Conservation (phyloP, 352 stramenopile genomes). For the Phytophthora pini region DNA sequence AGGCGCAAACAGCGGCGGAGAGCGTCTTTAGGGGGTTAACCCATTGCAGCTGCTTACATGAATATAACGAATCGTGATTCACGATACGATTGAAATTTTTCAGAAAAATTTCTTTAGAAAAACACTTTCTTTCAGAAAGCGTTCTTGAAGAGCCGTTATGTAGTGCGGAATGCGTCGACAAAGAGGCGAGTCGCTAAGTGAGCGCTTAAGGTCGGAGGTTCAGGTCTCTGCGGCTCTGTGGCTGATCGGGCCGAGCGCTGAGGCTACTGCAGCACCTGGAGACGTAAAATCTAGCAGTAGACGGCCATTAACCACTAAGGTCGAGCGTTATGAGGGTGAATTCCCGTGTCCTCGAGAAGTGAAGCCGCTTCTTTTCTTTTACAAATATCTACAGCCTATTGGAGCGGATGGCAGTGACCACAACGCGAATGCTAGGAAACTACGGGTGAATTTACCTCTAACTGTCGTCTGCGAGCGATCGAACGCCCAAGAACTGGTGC, state of each 20-base stretch:
- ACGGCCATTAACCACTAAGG: background rate
- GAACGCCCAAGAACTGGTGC: slow-evolving; percentile 56
- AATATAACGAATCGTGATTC: no score
- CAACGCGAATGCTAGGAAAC: slow-evolving; percentile 21
- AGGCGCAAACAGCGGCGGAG: slow-evolving; percentile 38
- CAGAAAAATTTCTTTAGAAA: no score
- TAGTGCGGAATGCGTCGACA: background rate
- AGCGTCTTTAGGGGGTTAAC: background rate
- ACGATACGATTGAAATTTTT: no score
- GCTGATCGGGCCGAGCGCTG: slow-evolving; percentile 7
- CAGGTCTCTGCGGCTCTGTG: slow-evolving; percentile 38
- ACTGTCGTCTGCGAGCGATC: slow-evolving; percentile 70
- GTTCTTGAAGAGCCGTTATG: no score
- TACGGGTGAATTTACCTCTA: slow-evolving; percentile 65
- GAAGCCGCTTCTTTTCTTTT: slow-evolving; percentile 76
- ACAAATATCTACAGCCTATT: slow-evolving; percentile 86
- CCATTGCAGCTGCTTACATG: no score
- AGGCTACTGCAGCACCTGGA: slow-evolving; percentile 5
- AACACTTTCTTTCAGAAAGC: no score
- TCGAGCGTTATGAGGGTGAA: background rate
- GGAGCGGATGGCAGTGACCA: slow-evolving; percentile 7
- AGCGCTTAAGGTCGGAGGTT: slow-evolving; percentile 55
- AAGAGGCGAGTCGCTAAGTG: slow-evolving; percentile 51
- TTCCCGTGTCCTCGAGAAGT: slow-evolving; percentile 41
- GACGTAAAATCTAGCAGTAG: slow-evolving; percentile 4